A percentile compares a stretch with the other conserved stretches of the same genome.
phyloP scores from a whole-genome alignment of 1,139 yeast species.

The Sporopachydermia cereana region DNA sequence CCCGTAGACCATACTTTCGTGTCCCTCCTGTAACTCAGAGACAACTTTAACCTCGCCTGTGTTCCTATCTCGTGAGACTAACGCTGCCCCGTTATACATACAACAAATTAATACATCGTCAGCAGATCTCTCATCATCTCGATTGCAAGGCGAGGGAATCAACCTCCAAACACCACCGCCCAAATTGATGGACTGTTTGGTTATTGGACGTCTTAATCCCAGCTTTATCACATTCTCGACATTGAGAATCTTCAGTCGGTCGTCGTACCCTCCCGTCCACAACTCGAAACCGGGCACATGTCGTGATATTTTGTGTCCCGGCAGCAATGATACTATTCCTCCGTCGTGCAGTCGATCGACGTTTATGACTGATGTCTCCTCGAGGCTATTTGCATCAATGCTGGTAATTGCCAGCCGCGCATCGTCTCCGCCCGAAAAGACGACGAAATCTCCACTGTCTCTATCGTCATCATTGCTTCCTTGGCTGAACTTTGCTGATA shows the following conservation, averaged over 20 bases:
- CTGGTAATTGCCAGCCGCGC: constrained; percentile 46
- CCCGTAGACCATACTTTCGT: constrained; percentile 90
- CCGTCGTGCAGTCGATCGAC: constrained; percentile 57
- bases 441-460: constrained; percentile 21
- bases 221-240: constrained; percentile 38
- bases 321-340: constrained; percentile 72
- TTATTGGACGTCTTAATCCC: constrained; percentile 37
- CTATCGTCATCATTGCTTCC: neutral
- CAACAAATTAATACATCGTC: constrained; percentile 56
- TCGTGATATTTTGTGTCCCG: constrained; percentile 20
- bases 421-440: constrained; percentile 92
- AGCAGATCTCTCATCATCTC: constrained; percentile 17
- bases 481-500: neutral
- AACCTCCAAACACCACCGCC: constrained; percentile 97
- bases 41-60: constrained; percentile 31
- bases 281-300: constrained; percentile 36
- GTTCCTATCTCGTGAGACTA: constrained; percentile 29
- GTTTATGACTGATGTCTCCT: constrained; percentile 39
- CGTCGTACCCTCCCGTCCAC: constrained; percentile 94
- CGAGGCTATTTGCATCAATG: neutral
- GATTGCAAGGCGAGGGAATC: constrained; percentile 41
- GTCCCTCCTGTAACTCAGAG: constrained; percentile 52
- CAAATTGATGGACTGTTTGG: constrained; percentile 34
- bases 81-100: constrained; percentile 90
- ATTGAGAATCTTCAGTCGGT: constrained; percentile 57